A percentile compares a stretch with the other conserved stretches of the same genome.
Conservation (phyloP, 352 stramenopile genomes). For the Phytophthora sp. region DNA sequence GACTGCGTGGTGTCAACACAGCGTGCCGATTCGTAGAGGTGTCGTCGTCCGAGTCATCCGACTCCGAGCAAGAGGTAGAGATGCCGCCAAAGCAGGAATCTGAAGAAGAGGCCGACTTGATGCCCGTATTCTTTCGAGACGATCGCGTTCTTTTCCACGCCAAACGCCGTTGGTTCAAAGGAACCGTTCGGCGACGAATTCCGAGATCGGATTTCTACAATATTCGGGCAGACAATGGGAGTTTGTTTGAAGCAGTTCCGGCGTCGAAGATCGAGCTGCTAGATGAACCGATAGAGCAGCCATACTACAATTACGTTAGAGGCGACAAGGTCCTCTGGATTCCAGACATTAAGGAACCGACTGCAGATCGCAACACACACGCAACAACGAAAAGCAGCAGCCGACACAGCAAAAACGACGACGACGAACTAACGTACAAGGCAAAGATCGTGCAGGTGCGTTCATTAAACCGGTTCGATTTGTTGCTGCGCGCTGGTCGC, state of each 20-base stretch:
- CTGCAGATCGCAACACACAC: not conserved
- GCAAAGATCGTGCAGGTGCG: conserved; percentile 43
- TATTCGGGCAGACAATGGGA: conserved; percentile 52
- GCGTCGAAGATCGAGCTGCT: conserved; percentile 53
- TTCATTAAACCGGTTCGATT: conserved; percentile 50
- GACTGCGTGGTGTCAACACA: conserved; percentile 58
- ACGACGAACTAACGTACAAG: conserved; percentile 48
- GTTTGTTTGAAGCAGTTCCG: conserved; percentile 46
- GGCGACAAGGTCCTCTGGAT: conserved; percentile 50
- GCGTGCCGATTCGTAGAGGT: conserved; percentile 50
- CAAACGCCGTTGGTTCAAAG: conserved; percentile 39
- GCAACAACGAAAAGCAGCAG: conserved; percentile 2
- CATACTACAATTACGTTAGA: conserved; percentile 31
- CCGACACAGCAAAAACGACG: conserved; percentile 4
- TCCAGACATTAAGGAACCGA: conserved; percentile 3
- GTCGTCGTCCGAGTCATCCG: conserved; percentile 43
- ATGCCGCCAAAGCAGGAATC: conserved; percentile 23
- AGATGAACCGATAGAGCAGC: conserved; percentile 19
- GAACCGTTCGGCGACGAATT: conserved; percentile 46
- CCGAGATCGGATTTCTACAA: conserved; percentile 62
- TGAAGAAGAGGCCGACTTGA: conserved; percentile 27
- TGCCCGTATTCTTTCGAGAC: conserved; percentile 48
- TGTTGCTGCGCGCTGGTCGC: conserved; percentile 54
- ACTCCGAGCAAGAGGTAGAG: conserved; percentile 31
- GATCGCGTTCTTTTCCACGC: conserved; percentile 59